phyloP scores from a whole-genome alignment of 805 yeast genomes.

The Candida verbasci region DNA sequence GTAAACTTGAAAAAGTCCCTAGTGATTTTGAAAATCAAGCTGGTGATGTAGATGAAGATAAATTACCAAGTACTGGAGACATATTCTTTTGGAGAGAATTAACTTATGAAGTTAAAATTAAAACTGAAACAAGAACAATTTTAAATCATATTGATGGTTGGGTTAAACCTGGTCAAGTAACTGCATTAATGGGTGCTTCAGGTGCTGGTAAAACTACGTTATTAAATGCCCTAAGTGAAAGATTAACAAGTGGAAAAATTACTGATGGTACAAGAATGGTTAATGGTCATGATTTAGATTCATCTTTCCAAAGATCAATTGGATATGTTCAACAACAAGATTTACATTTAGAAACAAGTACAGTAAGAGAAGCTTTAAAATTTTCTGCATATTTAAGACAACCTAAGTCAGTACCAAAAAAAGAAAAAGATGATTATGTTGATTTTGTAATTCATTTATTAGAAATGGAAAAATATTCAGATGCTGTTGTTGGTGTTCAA shows the following conservation, averaged over 20 bases:
- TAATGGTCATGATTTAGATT: constrained; percentile 58
- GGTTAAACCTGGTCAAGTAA: constrained; percentile 77
- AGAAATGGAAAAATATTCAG: constrained; percentile 66
- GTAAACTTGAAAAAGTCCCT: constrained; percentile 17
- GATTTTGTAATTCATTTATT: constrained; percentile 60
- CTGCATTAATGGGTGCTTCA: constrained; percentile 80
- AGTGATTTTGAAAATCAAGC: constrained; percentile 13
- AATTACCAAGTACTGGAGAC: constrained; percentile 15
- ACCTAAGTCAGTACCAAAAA: constrained; percentile 48
- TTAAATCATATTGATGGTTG: constrained; percentile 47
- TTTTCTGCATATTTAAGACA: constrained; percentile 72
- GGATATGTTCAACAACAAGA: constrained; percentile 83
- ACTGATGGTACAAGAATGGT: constrained; percentile 54
- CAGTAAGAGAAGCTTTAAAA: constrained; percentile 68
- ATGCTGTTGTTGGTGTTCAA: constrained; percentile 70
- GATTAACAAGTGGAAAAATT: constrained; percentile 68
- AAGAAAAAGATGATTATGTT: constrained; percentile 62
- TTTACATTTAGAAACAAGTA: constrained; percentile 60
- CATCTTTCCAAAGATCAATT: constrained; percentile 68
- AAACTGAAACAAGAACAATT: constrained; percentile 31
- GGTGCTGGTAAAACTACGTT: constrained; percentile 83
- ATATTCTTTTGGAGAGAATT: constrained; percentile 37
- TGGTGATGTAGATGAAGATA: constrained; percentile 19
- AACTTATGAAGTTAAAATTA: constrained; percentile 30
- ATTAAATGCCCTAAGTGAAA: constrained; percentile 64